phyloP scores from a whole-genome alignment of 2,329 filamentous ascomycete species.

The Trichoderma arundinaceum region DNA sequence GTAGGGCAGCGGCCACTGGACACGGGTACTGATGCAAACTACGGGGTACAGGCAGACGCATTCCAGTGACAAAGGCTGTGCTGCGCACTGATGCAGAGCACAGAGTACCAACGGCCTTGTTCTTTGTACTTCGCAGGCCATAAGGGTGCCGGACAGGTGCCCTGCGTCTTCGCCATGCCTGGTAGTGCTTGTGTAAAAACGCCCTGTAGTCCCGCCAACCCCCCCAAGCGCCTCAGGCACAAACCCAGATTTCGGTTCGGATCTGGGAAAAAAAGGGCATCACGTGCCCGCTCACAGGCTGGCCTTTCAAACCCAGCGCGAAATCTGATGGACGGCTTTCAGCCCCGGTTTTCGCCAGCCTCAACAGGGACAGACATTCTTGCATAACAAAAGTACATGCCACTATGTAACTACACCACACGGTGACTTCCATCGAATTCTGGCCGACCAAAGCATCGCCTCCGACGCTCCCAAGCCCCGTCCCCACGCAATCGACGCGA shows the following conservation, averaged over 20 bases:
- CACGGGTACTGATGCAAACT: neutral
- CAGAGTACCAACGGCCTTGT: neutral
- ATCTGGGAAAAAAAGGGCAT: conserved; percentile 12
- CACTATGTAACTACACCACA: conserved; percentile 43
- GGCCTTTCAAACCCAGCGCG: conserved; percentile 28
- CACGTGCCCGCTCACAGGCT: conserved; percentile 28
- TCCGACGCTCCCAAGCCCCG: conserved; percentile 13
- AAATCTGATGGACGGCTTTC: conserved; percentile 28
- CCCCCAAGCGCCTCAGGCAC: conserved; percentile 3
- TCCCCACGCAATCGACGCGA: conserved; percentile 30
- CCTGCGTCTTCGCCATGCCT: neutral
- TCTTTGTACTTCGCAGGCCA: conserved; percentile 14
- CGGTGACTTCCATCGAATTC: conserved; percentile 43
- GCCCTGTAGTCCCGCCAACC: conserved; percentile 8
- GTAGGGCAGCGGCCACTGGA: neutral
- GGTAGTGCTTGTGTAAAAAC: neutral
- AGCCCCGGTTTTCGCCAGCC: conserved; percentile 35
- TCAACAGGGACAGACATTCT: conserved; percentile 34
- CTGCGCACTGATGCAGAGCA: conserved; percentile 4
- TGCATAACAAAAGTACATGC: conserved; percentile 44
- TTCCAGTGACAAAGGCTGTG: conserved; percentile 16
- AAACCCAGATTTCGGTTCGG: conserved; percentile 7
- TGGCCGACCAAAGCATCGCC: conserved; percentile 26
- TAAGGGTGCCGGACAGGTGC: conserved; percentile 4
- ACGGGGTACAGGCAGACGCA: conserved; percentile 14